These are phyloP conservation scores for Capsicum chinense DNA, from an alignment of 257 asterid species.

Conservation along the genomic window DNA sequence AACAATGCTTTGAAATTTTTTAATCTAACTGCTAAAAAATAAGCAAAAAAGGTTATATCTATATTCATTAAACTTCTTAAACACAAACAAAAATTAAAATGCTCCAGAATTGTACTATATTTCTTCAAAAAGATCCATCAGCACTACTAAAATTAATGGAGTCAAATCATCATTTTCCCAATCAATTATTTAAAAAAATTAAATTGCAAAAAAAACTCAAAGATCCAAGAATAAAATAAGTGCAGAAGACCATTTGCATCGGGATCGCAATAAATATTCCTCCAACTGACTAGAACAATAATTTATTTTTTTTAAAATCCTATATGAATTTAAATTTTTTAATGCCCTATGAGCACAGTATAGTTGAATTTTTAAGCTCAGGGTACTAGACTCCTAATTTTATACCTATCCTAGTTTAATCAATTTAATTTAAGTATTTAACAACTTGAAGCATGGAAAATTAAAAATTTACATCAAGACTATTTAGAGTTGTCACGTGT, in stretches of 20 bases:
- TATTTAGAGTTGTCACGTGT: neutral
- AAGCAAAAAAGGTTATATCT: neutral
- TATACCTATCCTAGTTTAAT: slow-evolving; percentile 6
- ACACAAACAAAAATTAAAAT: neutral
- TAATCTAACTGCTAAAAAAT: neutral
- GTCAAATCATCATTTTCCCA: neutral
- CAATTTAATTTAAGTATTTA: neutral
- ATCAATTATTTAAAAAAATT: neutral
- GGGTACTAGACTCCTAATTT: slow-evolving; percentile 3
- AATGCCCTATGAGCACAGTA: neutral
- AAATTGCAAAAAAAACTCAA: neutral
- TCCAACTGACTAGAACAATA: neutral
- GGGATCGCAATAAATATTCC: slow-evolving; percentile 28
- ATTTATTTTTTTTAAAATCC: neutral
- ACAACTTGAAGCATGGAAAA: neutral
- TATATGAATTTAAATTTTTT: neutral
- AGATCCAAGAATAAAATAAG: neutral
- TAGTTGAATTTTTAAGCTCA: slow-evolving; percentile 7
- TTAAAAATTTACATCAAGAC: neutral
- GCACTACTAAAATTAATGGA: neutral
- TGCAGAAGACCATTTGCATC: slow-evolving; percentile 16
- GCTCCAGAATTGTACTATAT: neutral
- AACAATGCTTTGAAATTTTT: neutral
- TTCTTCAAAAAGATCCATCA: neutral
- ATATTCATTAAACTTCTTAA: neutral